Evolutionary conservation across 371 early-diverging fungal genomes (phyloP).

Genomic region (Mortierella sp.): DNA sequence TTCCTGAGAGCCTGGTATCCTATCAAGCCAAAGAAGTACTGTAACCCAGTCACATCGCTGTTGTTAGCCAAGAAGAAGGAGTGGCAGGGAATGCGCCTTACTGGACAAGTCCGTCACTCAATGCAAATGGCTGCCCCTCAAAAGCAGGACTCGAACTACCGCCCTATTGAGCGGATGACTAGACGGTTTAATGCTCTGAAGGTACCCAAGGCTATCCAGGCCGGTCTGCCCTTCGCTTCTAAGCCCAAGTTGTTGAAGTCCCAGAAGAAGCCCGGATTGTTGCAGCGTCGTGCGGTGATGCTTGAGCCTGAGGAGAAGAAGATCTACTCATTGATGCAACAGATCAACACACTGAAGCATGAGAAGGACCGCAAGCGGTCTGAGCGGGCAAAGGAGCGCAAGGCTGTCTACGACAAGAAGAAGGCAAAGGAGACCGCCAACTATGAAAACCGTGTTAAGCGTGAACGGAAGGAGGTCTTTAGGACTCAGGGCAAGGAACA

Average conservation of each 20-base stretch:
- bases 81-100: conserved; percentile 93
- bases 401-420: conserved; percentile 62
- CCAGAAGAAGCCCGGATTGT: conserved; percentile 57
- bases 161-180: conserved; percentile 83
- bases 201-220: conserved; percentile 85
- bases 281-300: conserved; percentile 86
- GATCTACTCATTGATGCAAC: conserved; percentile 83
- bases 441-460: conserved; percentile 50
- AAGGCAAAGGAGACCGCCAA: conserved; percentile 66
- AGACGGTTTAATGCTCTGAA: conserved; percentile 88
- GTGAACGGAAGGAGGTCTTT: conserved; percentile 48
- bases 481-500: conserved; percentile 50
- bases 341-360: conserved; percentile 87
- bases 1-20: conserved; percentile 98
- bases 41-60: conserved; percentile 94
- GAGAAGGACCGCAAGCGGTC: conserved; percentile 85
- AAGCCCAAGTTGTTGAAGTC: conserved; percentile 82
- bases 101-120: conserved; percentile 90
- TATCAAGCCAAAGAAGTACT: conserved; percentile 91
- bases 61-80: conserved; percentile 73
- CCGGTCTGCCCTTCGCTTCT: conserved; percentile 89
- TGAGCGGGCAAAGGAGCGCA: conserved; percentile 65
- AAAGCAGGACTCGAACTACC: conserved; percentile 87
- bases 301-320: conserved; percentile 91
- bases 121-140: conserved; percentile 70